Evolutionary conservation across 2,329 filamentous ascomycete species (phyloP).

Genomic region (Penicillium sp.): DNA sequence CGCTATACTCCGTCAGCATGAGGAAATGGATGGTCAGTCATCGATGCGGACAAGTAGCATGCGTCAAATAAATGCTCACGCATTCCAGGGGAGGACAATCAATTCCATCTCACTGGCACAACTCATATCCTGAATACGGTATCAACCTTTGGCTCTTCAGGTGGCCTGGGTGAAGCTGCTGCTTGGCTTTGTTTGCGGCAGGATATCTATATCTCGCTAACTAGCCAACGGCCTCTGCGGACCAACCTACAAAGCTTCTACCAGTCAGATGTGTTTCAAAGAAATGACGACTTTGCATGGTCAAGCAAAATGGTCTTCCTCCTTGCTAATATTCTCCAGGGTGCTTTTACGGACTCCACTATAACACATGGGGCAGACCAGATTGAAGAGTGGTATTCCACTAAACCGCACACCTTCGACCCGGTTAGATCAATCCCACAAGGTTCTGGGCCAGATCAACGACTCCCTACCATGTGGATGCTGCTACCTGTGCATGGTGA

Average conservation of each 20-base stretch:
- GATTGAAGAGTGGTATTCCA: slow-evolving; percentile 24
- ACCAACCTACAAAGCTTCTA: slow-evolving; percentile 39
- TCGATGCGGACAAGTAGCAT: not conserved
- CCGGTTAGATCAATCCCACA: slow-evolving; percentile 28
- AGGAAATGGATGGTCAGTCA: slow-evolving; percentile 34
- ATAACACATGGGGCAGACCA: no score
- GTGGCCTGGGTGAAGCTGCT: slow-evolving; percentile 42
- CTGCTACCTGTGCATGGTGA: slow-evolving; percentile 34
- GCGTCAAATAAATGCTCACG: slow-evolving; percentile 1
- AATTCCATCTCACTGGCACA: slow-evolving; percentile 38
- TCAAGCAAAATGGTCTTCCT: slow-evolving; percentile 39
- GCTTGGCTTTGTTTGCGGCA: slow-evolving; percentile 43
- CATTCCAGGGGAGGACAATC: slow-evolving; percentile 31
- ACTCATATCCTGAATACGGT: slow-evolving; percentile 40
- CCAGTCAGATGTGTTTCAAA: slow-evolving; percentile 33
- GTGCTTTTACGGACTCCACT: no score
- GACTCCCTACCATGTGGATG: slow-evolving; percentile 35
- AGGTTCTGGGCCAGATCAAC: slow-evolving; percentile 16
- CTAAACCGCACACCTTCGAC: slow-evolving; percentile 27
- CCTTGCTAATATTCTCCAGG: slow-evolving; percentile 34
- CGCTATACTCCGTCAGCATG: slow-evolving; percentile 37
- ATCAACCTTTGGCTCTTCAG: slow-evolving; percentile 39
- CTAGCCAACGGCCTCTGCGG: slow-evolving; percentile 34
- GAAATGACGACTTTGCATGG: slow-evolving; percentile 39
- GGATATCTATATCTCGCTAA: slow-evolving; percentile 41